These are phyloP conservation scores for Garcia nutans DNA, from an alignment of 345 rosid species.

Conservation along the genomic window DNA sequence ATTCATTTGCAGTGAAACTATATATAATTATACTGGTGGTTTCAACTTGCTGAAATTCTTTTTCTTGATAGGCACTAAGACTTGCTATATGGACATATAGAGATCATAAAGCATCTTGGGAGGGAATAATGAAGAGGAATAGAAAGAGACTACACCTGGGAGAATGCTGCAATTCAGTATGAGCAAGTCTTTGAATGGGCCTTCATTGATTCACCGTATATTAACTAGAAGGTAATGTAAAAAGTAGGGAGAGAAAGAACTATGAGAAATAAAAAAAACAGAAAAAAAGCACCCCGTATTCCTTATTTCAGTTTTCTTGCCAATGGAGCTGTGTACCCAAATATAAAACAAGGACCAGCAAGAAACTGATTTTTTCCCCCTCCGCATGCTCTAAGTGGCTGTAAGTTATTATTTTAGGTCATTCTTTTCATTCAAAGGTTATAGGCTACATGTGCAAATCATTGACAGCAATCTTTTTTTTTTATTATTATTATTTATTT, in stretches of 20 bases:
- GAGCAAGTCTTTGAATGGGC: constrained; percentile 90
- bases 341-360: background rate
- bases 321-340: background rate
- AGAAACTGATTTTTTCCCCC: background rate
- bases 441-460: background rate
- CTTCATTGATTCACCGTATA: constrained; percentile 67
- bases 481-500: background rate
- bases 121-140: constrained; percentile 72
- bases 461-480: background rate
- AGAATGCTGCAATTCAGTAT: constrained; percentile 79
- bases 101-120: constrained; percentile 74
- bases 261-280: background rate
- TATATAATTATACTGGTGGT: background rate
- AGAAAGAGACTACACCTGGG: constrained; percentile 70
- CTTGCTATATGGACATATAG: constrained; percentile 62
- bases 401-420: background rate
- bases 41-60: background rate
- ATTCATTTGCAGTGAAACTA: too few species aligned
- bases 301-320: background rate
- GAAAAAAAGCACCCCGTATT: too few species aligned
- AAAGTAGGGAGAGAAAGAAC: background rate
- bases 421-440: background rate
- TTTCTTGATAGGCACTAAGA: constrained; percentile 53
- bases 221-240: constrained; percentile 28
- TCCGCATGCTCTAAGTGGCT: constrained; percentile 3